Conservation (phyloP, 1,284 basidiomycete genomes). For the Trametes versicolor region DNA sequence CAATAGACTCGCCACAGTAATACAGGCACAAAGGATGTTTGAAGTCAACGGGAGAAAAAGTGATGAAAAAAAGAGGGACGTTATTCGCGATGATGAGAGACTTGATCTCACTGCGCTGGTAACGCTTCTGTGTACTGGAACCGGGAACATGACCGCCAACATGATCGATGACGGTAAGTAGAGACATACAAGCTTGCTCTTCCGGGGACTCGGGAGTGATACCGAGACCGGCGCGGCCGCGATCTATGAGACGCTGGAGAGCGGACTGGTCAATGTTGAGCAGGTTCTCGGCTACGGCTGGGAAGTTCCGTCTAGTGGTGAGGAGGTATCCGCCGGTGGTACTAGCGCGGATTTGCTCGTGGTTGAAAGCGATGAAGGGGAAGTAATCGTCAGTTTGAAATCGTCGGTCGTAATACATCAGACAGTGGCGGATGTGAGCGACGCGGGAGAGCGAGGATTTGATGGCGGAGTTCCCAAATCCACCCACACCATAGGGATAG, state of each 20-base stretch:
- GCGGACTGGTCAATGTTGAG: too few species aligned
- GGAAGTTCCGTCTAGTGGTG: background rate
- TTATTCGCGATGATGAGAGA: slow-evolving; percentile 1
- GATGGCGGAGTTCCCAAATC: too few species aligned
- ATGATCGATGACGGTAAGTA: background rate
- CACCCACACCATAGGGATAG: too few species aligned
- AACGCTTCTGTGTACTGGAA: background rate
- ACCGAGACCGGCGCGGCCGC: too few species aligned
- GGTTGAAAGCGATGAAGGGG: background rate
- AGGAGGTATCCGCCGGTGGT: background rate
- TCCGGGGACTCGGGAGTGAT: background rate
- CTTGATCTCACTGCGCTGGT: slow-evolving; percentile 4
- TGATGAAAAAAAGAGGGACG: slow-evolving; percentile 10
- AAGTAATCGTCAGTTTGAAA: background rate
- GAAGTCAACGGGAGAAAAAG: slow-evolving; percentile 7
- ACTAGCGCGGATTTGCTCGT: background rate
- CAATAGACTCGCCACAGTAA: slow-evolving; percentile 22
- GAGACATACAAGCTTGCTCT: background rate
- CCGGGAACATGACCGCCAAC: background rate
- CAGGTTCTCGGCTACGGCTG: background rate
- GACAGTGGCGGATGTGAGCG: too few species aligned
- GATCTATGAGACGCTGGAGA: too few species aligned
- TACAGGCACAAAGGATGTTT: slow-evolving; percentile 26
- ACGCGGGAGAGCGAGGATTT: too few species aligned
- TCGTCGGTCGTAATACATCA: too few species aligned